These are phyloP conservation scores for Mortierella sp. DNA, from an alignment of 371 early-diverging fungal genomes.

Conservation along the genomic window DNA sequence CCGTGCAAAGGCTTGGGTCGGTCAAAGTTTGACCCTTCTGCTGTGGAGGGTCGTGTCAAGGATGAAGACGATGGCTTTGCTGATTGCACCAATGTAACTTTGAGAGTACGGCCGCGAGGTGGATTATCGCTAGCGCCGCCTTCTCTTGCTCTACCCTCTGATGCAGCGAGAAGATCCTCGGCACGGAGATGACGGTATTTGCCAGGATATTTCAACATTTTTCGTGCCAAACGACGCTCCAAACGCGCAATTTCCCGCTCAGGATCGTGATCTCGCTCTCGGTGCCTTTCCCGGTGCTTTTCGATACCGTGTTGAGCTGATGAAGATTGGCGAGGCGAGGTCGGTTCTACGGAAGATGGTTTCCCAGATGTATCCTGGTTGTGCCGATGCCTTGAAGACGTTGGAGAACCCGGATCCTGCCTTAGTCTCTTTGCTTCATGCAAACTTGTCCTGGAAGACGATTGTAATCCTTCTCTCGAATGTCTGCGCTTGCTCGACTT, in stretches of 20 bases:
- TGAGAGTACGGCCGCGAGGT: slow-evolving; percentile 20
- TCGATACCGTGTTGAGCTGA: neutral
- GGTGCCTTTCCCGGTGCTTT: slow-evolving; percentile 11
- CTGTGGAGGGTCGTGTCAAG: slow-evolving; percentile 5
- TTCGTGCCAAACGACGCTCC: slow-evolving; percentile 34
- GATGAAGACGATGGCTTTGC: slow-evolving; percentile 17
- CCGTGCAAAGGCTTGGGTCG: slow-evolving; percentile 24
- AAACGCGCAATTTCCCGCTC: slow-evolving; percentile 9
- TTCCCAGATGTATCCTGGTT: slow-evolving; percentile 3
- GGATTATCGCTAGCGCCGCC: neutral
- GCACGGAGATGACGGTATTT: slow-evolving; percentile 20
- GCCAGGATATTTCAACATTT: slow-evolving; percentile 24
- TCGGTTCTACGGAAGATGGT: slow-evolving; percentile 16
- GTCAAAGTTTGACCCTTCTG: slow-evolving; percentile 6
- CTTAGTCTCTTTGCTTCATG: slow-evolving; percentile 18
- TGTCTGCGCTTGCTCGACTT: slow-evolving; percentile 39
- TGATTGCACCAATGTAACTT: slow-evolving; percentile 43
- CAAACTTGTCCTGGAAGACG: too few species aligned
- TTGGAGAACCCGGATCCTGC: slow-evolving; percentile 29
- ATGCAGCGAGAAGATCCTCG: slow-evolving; percentile 7
- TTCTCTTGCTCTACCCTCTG: slow-evolving; percentile 10
- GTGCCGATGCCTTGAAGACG: slow-evolving; percentile 9
- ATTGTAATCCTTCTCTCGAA: slow-evolving; percentile 14
- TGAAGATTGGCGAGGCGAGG: slow-evolving; percentile 6
- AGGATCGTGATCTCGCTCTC: slow-evolving; percentile 17